Base-by-base conservation (phyloP, 2,329 filamentous ascomycete genomes). In the Neophaeococcomyces aloes region DNA sequence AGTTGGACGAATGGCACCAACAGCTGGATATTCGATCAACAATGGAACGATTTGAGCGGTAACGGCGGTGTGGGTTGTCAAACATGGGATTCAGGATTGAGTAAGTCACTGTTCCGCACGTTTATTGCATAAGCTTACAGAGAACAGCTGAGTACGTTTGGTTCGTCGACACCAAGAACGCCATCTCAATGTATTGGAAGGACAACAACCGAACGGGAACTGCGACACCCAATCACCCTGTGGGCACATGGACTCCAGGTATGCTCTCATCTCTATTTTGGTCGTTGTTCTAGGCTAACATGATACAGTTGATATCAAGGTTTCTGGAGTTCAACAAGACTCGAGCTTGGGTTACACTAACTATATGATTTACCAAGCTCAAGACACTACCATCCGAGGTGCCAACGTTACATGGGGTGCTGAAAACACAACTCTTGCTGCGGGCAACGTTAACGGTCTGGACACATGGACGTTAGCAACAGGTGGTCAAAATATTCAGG, bases 81-180 rank as follows among this genome's bases (percentile, higher is more conserved):
- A 21, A 39, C 35, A 3, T 45, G 43, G 43, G 63, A 61, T 11
- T 53, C 18, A 23, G 35, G 30, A n/a, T 34, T 42, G 39, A 42
- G 30, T n/a, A 33, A 33, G 30, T 18, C 15, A 7, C 29, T n/a
- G 30, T 7, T 33, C 30, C 13, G n/a, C 7, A n/a, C n/a, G 30
- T 14, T 33, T n/a, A 54, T 2, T 56, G 60, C 5, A 61, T 18
- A 7, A n/a, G 15, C 23, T 29, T 4, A 29, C 18, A 13, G 23
- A 17, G 8, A 4, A 10, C 11, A 15, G 25, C 37, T 11, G 30
- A 39, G 18, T 45, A 45, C 18, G 35, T 45, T 15, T 39, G 31
- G 36, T 37, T 45, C 19, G 43, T 45, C 19, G 29, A 45, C 19
- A 39, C 30, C 19, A 30, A 32, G 4, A 34, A 40, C n/a, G 18